Evolutionary conservation across 164 flowering plant genomes (phyloP), one percentile per base, ranked within the genome.

Genomic region (Aristolochia californica): DNA sequence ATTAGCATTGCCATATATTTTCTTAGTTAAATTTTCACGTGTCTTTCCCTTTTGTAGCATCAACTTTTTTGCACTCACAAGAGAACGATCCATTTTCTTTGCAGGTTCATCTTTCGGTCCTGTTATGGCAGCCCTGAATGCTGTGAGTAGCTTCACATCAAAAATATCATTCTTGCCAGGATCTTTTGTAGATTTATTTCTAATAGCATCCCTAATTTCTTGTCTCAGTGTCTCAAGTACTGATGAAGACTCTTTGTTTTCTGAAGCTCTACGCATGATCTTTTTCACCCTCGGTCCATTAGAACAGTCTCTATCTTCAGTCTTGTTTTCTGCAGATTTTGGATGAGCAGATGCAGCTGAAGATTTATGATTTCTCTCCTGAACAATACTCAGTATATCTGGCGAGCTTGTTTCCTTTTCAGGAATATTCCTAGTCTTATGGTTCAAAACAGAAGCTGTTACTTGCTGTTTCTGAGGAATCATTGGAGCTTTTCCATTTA

Each of bases 11-110:
- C 79, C 89, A 74, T 88, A 93, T 48, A 93, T 87, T 68, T 89
- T 93, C 69, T 80, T 89, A 4, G 97, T 93, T 34, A 93, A 76
- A 69, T 76, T 85, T 63, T 93, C 98, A 58, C 98, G 95, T 52
- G 76, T 72, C 70, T 81, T 93, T 18, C 98, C 97, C 60, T 93
- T 88, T 70, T 85, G 90, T 66, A 89, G 62, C 64, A 85, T 59
- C 55, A 77, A 63, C 60, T 73, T 83, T 69, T 87, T 93, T 21
- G 70, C 59, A 75, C 68, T 87, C 38, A 83, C 50, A 61, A 82
- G 71, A 13, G 68, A 58, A 70, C 83, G 65, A 50, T 76, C 55
- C 21, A 71, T 53, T 50, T 69, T 84, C 54, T 65, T 77, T 21
- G 62, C 66, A n/a, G 70, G 71, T 64, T 77, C 90, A 55, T 76